Evolutionary conservation across 2,329 filamentous ascomycete genomes (phyloP).

Genomic region (Blastomyces parvus): DNA sequence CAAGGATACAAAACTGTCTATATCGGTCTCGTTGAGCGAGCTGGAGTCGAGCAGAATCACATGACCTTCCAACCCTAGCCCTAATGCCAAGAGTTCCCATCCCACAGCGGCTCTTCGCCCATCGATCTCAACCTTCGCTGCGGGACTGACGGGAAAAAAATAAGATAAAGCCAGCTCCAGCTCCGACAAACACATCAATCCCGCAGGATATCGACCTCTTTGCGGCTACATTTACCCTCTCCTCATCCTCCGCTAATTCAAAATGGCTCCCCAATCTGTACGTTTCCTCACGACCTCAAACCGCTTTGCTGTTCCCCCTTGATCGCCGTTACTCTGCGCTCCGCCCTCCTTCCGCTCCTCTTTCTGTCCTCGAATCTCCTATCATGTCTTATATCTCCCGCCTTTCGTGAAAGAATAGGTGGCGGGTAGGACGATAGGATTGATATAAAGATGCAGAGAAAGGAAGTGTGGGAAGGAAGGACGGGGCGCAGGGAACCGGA

Average conservation of each 20-base stretch:
- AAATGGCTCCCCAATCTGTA: conserved; percentile 87
- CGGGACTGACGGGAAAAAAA: neutral
- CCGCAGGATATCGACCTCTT: conserved; percentile 88
- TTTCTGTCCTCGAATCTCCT: neutral
- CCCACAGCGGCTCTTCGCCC: neutral
- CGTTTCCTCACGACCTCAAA: conserved; percentile 49
- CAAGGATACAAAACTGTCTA: no score
- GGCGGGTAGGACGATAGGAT: neutral
- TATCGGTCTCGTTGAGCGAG: no score
- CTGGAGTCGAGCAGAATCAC: neutral
- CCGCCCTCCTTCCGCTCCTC: neutral
- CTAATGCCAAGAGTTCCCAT: conserved; percentile 6
- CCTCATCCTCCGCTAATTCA: conserved; percentile 36
- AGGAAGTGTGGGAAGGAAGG: conserved; percentile 5
- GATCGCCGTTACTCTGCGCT: conserved; percentile 9
- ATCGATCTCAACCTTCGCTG: neutral
- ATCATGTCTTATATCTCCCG: neutral
- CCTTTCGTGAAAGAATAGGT: conserved; percentile 18
- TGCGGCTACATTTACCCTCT: conserved; percentile 45
- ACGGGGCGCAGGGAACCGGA: conserved; percentile 13
- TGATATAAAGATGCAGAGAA: neutral
- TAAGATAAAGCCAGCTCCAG: neutral
- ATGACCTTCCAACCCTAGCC: neutral
- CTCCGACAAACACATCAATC: neutral
- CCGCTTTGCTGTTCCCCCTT: conserved; percentile 88